phyloP scores from a whole-genome alignment of 1,284 basidiomycete genomes.

The Bondarzewia mesenterica region DNA sequence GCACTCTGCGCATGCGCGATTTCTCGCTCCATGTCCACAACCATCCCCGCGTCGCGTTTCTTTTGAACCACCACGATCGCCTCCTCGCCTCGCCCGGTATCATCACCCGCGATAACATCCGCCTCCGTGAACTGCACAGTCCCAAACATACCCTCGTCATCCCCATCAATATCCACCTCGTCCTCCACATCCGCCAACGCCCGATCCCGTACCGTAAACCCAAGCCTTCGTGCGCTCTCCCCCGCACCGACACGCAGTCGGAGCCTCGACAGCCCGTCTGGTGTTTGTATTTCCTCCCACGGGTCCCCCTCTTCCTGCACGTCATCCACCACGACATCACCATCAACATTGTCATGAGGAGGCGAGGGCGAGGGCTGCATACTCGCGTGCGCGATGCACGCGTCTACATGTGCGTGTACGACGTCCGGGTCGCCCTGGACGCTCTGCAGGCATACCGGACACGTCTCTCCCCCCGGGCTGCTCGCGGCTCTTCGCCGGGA shows the following conservation, averaged over 20 bases:
- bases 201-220: constrained; percentile 54
- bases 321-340: constrained; percentile 27
- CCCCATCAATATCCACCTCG: constrained; percentile 72
- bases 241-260: constrained; percentile 1
- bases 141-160: constrained; percentile 59
- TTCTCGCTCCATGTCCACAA: constrained; percentile 34
- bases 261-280: constrained; percentile 25
- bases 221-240: constrained; percentile 28
- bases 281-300: constrained; percentile 27
- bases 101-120: constrained; percentile 39
- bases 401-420: constrained; percentile 67
- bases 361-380: constrained; percentile 30
- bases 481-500: constrained; percentile 18
- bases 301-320: constrained; percentile 18
- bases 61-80: constrained; percentile 8
- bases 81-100: constrained; percentile 6
- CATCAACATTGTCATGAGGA: constrained; percentile 10
- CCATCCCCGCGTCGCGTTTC: constrained; percentile 18
- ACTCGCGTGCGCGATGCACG: constrained; percentile 50
- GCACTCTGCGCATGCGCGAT: constrained; percentile 39
- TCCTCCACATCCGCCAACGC: constrained; percentile 60
- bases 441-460: constrained; percentile 55
- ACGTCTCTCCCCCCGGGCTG: constrained; percentile 28
- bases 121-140: constrained; percentile 66
- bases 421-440: constrained; percentile 62